Evolutionary conservation across 495 filamentous ascomycete genomes (phyloP).

Genomic region (Penicillium bialowiezense): DNA sequence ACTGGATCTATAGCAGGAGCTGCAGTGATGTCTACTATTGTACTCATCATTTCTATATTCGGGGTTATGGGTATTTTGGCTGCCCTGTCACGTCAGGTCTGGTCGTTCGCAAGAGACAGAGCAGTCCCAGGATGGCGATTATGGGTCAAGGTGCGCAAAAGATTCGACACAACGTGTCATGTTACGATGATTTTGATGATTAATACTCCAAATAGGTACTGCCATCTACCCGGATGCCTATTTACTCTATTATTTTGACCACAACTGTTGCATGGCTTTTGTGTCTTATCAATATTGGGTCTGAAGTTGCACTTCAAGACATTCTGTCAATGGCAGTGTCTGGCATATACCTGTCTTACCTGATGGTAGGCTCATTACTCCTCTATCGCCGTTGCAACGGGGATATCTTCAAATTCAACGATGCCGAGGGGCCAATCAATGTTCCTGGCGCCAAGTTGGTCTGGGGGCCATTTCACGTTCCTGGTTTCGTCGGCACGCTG

Average conservation of each 20-base stretch:
- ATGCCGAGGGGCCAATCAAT: slow-evolving; percentile 16
- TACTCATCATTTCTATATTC: slow-evolving; percentile 1
- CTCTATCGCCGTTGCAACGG: slow-evolving; percentile 36
- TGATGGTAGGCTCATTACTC: slow-evolving; percentile 37
- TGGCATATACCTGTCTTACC: slow-evolving; percentile 39
- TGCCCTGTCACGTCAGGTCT: slow-evolving; percentile 49
- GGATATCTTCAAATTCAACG: slow-evolving; percentile 13
- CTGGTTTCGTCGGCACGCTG: slow-evolving; percentile 39
- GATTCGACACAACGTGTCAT: no score
- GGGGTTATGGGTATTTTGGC: slow-evolving; percentile 43
- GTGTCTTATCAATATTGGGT: slow-evolving; percentile 44
- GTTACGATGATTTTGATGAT: no score
- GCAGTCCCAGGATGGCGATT: slow-evolving; percentile 52
- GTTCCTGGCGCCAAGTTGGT: slow-evolving; percentile 31
- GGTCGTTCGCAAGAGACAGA: slow-evolving; percentile 57
- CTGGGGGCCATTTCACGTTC: slow-evolving; percentile 35
- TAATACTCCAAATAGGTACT: slow-evolving; percentile 7
- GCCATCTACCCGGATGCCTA: slow-evolving; percentile 6
- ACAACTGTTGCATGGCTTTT: slow-evolving; percentile 28
- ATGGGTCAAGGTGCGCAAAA: slow-evolving; percentile 35
- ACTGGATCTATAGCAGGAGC: slow-evolving; percentile 17
- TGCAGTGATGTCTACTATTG: slow-evolving; percentile 26
- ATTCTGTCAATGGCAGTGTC: slow-evolving; percentile 41
- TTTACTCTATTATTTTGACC: slow-evolving; percentile 30
- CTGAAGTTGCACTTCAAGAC: slow-evolving; percentile 37